Evolutionary conservation across 2,329 filamentous ascomycete species (phyloP), one percentile per base, ranked within the genome.

Genomic region (Fusarium lateritium): DNA sequence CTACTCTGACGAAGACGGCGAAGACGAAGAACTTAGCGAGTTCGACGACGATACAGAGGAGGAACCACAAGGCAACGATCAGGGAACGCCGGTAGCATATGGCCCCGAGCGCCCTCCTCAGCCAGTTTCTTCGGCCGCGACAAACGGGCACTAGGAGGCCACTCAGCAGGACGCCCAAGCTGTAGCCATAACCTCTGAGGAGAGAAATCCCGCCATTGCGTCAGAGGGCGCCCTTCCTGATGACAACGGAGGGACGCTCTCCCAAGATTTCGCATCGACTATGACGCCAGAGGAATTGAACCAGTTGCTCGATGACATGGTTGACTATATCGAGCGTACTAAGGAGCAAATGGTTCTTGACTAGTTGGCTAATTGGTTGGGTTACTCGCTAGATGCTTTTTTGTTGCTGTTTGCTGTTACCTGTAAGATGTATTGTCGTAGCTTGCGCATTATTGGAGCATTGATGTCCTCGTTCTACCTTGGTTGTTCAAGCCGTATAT

Each of bases 11-110:
- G 83, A 87, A 33, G 86, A 89, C 28, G 88, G 89, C 47, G 85
- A 87, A 51, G 88, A 89, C 50, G 89, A 88, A 62, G 88, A 88
- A 56, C 86, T 86, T 56, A 89, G 89, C 69, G 89, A 92, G 72
- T 88, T 90, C 73, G 89, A 91, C 73, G 88, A 91, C 69, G 85
- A 86, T 57, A 86, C 83, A 24, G 85, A 87, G 71, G 85, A 86
- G 67, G 85, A 86, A 67, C 70, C 77, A 45, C 82, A 81, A 60
- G 65, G 79, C 60, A 70, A 74, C 57, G 75, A 79, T 46, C 76
- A 77, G 49, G 75, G 65, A 44, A 76, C 78, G 40, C 81, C 79
- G 10, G 79, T 84, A 49, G 76, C 82, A 8, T 85, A 82, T 64
- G 83, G 83, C 13, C 83, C 84, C 17, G 84, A 86, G 71, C 80